These are phyloP conservation scores for Plasmopara viticola DNA, from an alignment of 352 stramenopile genomes.

Conservation along the genomic window DNA sequence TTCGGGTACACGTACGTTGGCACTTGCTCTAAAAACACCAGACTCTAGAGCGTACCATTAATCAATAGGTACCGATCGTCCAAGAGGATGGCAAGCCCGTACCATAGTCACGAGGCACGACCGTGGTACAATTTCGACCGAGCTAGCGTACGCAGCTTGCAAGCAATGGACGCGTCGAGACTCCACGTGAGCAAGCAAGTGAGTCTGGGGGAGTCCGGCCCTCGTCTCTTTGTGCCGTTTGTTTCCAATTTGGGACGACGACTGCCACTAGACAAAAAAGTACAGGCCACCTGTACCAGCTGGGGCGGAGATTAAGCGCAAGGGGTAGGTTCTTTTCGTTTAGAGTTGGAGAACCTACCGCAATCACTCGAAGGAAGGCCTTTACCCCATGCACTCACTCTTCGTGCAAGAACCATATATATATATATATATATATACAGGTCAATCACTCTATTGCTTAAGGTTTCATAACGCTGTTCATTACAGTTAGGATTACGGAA, in stretches of 20 bases:
- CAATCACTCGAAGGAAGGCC: too few species aligned
- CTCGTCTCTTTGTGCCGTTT: slow-evolving; percentile 23
- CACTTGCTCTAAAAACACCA: slow-evolving; percentile 48
- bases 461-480: too few species aligned
- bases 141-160: slow-evolving; percentile 7
- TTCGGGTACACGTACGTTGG: slow-evolving; percentile 62
- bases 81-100: slow-evolving; percentile 24
- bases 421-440: too few species aligned
- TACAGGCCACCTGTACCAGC: slow-evolving; percentile 20
- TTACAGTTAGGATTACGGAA: too few species aligned
- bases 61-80: slow-evolving; percentile 2
- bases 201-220: slow-evolving; percentile 4
- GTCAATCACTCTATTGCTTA: too few species aligned
- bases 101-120: too few species aligned
- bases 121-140: too few species aligned
- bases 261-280: slow-evolving; percentile 25
- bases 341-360: not conserved
- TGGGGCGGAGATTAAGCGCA: slow-evolving; percentile 10
- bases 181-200: slow-evolving; percentile 3
- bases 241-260: slow-evolving; percentile 18
- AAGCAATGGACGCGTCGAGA: not conserved
- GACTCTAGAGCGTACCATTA: slow-evolving; percentile 27
- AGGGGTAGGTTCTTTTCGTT: slow-evolving; percentile 6
- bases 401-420: too few species aligned
- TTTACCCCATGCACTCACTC: too few species aligned